A percentile compares a stretch with the other conserved stretches of the same genome.
phyloP scores from a whole-genome alignment of 2,329 filamentous ascomycete species.

The Dichotomopilus funicola region DNA sequence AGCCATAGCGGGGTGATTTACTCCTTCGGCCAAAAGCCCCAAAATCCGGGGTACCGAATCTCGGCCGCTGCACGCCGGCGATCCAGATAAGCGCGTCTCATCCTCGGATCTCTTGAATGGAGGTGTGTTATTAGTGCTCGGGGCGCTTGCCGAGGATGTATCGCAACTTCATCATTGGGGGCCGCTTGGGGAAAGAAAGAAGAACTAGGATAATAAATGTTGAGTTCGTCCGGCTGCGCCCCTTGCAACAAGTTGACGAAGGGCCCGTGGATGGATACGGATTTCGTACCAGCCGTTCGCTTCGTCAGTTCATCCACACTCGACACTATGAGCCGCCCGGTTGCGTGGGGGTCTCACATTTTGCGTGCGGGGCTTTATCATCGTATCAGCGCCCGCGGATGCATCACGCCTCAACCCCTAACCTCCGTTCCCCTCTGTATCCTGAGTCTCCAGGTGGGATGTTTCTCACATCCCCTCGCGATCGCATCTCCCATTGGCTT shows the following conservation, averaged over 20 bases:
- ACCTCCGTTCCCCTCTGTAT: neutral
- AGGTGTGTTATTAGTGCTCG: neutral
- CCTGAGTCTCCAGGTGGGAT: neutral
- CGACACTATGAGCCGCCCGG: neutral
- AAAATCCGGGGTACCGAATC: conserved; percentile 23
- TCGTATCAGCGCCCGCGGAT: conserved; percentile 5
- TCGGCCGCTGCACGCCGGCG: neutral
- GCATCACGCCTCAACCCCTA: conserved; percentile 6
- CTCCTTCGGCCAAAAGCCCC: conserved; percentile 1
- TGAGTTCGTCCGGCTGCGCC: no score
- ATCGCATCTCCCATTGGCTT: neutral
- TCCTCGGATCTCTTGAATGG: neutral
- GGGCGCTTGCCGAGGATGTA: conserved; percentile 12
- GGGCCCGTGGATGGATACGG: no score
- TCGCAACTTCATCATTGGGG: conserved; percentile 10
- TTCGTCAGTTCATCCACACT: conserved; percentile 9
- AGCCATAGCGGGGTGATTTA: no score
- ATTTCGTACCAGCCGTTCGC: neutral
- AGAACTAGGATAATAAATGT: no score
- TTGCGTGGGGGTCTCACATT: conserved; percentile 18
- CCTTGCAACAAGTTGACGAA: no score
- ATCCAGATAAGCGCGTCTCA: conserved; percentile 15
- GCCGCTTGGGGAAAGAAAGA: conserved; percentile 5
- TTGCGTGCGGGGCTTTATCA: conserved; percentile 8
- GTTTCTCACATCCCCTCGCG: neutral